A percentile compares a stretch with the other conserved stretches of the same genome.
Conservation (phyloP, 768 basidiomycete genomes). For the Melanogaster broomeanus region DNA sequence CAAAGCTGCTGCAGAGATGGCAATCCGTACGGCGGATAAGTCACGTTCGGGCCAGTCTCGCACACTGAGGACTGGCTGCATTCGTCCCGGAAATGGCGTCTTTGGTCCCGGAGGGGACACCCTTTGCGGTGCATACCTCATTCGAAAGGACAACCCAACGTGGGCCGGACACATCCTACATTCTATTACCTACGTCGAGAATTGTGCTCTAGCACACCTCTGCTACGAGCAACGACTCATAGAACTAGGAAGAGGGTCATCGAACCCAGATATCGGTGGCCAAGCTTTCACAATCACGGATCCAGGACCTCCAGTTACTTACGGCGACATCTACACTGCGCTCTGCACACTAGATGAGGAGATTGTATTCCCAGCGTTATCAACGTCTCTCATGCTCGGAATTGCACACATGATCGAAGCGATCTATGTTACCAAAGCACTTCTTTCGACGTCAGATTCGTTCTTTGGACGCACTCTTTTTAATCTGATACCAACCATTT, state of each 20-base stretch:
- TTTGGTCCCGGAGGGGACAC: conserved; percentile 81
- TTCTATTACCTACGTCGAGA: conserved; percentile 75
- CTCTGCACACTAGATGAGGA: conserved; percentile 60
- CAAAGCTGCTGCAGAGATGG: conserved; percentile 58
- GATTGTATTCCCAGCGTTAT: conserved; percentile 53
- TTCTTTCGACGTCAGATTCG: conserved; percentile 35
- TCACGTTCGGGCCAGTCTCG: conserved; percentile 28
- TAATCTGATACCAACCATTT: conserved; percentile 43
- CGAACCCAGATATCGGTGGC: conserved; percentile 69
- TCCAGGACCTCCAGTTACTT: conserved; percentile 61
- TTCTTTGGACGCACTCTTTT: conserved; percentile 35
- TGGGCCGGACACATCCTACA: conserved; percentile 62
- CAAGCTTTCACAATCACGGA: conserved; percentile 69
- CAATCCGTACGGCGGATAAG: conserved; percentile 45
- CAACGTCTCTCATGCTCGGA: conserved; percentile 65
- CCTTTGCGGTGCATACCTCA: conserved; percentile 62
- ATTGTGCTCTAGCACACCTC: conserved; percentile 70
- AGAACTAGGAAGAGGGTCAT: conserved; percentile 44
- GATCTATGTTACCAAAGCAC: conserved; percentile 50
- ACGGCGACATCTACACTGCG: conserved; percentile 59
- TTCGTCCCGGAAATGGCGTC: conserved; percentile 78
- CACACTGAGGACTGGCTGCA: conserved; percentile 64
- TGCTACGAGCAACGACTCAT: conserved; percentile 72
- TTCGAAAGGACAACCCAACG: conserved; percentile 57
- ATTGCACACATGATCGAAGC: conserved; percentile 60